Evolutionary conservation across 2,329 filamentous ascomycete genomes (phyloP), one percentile per base, ranked within the genome.

Genomic region (Eurotiales sp.): DNA sequence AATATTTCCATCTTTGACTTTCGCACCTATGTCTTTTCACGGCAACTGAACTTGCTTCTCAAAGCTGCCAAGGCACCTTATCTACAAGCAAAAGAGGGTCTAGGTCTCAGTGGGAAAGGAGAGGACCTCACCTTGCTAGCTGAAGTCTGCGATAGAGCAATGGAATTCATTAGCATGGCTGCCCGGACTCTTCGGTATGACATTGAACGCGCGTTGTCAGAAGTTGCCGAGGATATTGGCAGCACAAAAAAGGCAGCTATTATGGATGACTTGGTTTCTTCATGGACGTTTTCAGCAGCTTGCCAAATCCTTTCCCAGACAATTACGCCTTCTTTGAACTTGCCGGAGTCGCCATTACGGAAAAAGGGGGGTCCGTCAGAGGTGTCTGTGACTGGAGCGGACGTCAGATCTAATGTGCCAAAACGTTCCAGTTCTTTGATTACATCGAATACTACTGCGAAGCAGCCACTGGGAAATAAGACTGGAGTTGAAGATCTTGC

Each of bases 1-100:
- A 88, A 96, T 58, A 95, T 99, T 30, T 99, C 93, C 0, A 78
- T 96, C 2, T 96, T 97, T 64, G 93, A 99, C 68, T 97, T 99
- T 66, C 81, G 89, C 45, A 89, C 87, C 59, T 99, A 99, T 66
- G 84, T 99, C 11, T 99, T 97, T 67, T 85, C 90, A 3, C 82
- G 93, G 21, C 92, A 99, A 62, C 83, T 96, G 56, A 82, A 87
- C 2, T 72, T 99, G 1, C 77, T 97, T 1, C 77, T 96, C 11
- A 82, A 91, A 4, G 79, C 95, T 1, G 90, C 88, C n/a, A 93
- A 92, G 63, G 69, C 71, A 12, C 64, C 64, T 17, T 72, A 64
- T 22, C 53, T 73, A 37, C 58, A 59, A 53, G 60, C 58, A n/a
- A 62, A 61, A 15, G 64, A 69, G 10, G 53, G 61, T 14, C 56